phyloP scores from a whole-genome alignment of 768 basidiomycete species.

The Cyclocybe cylindracea region DNA sequence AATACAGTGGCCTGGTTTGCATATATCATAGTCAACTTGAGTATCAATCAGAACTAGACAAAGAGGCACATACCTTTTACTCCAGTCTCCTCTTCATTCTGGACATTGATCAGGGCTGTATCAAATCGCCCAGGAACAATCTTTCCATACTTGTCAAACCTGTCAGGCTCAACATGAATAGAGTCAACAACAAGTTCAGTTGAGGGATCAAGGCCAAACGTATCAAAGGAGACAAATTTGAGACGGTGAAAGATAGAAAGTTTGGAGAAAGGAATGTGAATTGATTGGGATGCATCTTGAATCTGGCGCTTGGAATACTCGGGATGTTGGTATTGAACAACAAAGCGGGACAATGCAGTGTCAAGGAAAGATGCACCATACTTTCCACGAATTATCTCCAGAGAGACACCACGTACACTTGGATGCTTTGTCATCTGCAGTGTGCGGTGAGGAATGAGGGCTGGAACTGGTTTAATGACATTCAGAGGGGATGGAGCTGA shows the following conservation, averaged over 20 bases:
- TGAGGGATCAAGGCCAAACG: neutral
- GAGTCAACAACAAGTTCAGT: conserved; percentile 16
- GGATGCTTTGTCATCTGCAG: conserved; percentile 23
- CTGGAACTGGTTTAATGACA: neutral
- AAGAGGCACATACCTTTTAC: conserved; percentile 2
- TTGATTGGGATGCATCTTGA: conserved; percentile 3
- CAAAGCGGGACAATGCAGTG: conserved; percentile 26
- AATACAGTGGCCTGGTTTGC: neutral
- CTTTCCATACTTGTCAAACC: conserved; percentile 9
- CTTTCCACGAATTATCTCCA: conserved; percentile 13
- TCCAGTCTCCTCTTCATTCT: neutral
- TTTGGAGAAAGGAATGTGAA: conserved; percentile 22
- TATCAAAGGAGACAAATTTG: conserved; percentile 7
- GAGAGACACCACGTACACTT: conserved; percentile 18
- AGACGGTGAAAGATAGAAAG: conserved; percentile 27
- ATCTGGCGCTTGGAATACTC: conserved; percentile 12
- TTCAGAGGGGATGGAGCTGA: neutral
- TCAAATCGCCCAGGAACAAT: conserved; percentile 32
- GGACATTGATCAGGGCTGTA: conserved; percentile 14
- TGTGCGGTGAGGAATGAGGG: neutral
- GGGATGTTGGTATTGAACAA: conserved; percentile 20
- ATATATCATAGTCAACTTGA: neutral
- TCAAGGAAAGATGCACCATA: conserved; percentile 30
- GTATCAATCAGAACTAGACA: neutral
- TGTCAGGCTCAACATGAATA: neutral